phyloP scores from a whole-genome alignment of 768 basidiomycete species.

The Termitomyces sp. region DNA sequence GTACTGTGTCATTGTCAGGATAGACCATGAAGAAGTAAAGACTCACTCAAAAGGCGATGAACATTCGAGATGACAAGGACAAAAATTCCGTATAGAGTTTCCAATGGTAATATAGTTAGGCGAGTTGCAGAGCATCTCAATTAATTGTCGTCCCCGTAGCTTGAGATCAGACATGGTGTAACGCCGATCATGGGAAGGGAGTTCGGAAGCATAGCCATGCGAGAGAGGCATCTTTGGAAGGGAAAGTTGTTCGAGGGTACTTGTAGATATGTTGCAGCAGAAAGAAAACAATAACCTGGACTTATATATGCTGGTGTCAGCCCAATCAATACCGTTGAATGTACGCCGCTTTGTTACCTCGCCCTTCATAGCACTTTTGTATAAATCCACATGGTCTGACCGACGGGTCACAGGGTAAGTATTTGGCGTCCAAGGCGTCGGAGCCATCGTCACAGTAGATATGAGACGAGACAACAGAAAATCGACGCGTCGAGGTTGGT shows the following conservation, averaged over 20 bases:
- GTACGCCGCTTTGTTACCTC: no score
- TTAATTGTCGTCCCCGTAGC: neutral
- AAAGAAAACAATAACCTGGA: neutral
- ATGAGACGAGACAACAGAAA: constrained; percentile 17
- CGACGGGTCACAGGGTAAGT: constrained; percentile 62
- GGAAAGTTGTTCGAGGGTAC: neutral
- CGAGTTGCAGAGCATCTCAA: neutral
- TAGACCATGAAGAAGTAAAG: neutral
- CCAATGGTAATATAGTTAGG: neutral
- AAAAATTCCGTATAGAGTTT: neutral
- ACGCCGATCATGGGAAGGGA: neutral
- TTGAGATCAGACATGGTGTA: neutral
- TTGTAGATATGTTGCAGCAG: neutral
- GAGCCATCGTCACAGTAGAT: constrained; percentile 25
- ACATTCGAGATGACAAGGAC: neutral
- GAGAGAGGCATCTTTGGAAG: neutral
- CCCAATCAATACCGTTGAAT: no score
- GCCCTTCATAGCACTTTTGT: constrained; percentile 59
- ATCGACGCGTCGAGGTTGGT: constrained; percentile 17
- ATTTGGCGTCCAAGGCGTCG: constrained; percentile 48
- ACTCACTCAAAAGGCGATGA: neutral
- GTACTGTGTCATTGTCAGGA: neutral
- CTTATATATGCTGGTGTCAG: no score
- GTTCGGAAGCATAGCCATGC: neutral
- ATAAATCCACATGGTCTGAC: constrained; percentile 61